Conservation (phyloP, 208 protist species). For the Trypanosoma congolense region DNA sequence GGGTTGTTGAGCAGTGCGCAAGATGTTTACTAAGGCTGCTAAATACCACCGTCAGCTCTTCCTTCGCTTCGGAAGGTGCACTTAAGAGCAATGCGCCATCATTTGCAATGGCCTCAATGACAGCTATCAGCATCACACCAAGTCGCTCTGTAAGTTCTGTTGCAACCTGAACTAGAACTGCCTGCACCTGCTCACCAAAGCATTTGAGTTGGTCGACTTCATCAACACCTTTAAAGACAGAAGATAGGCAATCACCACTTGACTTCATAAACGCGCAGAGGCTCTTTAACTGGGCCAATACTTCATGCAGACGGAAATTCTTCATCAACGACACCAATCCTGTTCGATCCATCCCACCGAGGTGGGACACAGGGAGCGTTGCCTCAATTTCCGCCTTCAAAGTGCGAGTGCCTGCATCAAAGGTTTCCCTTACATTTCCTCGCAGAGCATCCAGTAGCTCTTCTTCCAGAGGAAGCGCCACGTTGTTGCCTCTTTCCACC, state of each 20-base stretch:
- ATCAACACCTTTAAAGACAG: conserved; percentile 26
- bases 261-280: conserved; percentile 65
- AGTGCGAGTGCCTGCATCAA: conserved; percentile 34
- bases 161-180: conserved; percentile 66
- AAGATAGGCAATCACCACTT: conserved; percentile 36
- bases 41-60: conserved; percentile 24
- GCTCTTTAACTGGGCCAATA: conserved; percentile 76
- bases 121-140: conserved; percentile 32
- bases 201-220: conserved; percentile 26
- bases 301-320: conserved; percentile 47
- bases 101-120: conserved; percentile 31
- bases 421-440: conserved; percentile 54
- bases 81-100: conserved; percentile 21
- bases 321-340: conserved; percentile 29
- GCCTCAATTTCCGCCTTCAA: conserved; percentile 44
- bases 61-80: conserved; percentile 10
- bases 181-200: conserved; percentile 62
- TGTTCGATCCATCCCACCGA: conserved; percentile 28
- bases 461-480: conserved; percentile 32
- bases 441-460: conserved; percentile 56
- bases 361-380: conserved; percentile 46
- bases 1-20: conserved; percentile 43
- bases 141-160: conserved; percentile 35
- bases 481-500: background rate
- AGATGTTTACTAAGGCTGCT: conserved; percentile 41